phyloP scores from a whole-genome alignment of 768 basidiomycete genomes.

The Xerocomus potaroensis region DNA sequence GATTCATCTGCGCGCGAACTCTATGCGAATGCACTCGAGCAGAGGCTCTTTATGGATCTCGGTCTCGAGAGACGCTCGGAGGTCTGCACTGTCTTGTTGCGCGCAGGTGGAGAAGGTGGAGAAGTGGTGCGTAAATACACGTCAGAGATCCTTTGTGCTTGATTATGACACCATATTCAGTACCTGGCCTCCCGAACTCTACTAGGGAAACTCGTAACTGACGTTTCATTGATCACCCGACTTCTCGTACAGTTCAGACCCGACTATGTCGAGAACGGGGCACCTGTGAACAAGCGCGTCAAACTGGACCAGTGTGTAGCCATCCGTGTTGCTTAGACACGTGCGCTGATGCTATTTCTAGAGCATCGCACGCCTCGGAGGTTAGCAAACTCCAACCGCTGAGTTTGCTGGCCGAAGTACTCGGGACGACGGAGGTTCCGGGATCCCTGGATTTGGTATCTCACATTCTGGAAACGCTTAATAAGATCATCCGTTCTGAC shows the following conservation, averaged over 20 bases:
- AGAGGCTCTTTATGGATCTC: conserved; percentile 54
- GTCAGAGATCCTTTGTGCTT: neutral
- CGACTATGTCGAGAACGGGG: conserved; percentile 32
- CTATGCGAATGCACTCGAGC: conserved; percentile 44
- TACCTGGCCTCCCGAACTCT: conserved; percentile 45
- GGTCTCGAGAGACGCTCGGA: conserved; percentile 49
- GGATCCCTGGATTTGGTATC: conserved; percentile 71
- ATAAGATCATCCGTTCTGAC: conserved; percentile 55
- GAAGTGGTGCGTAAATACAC: conserved; percentile 41
- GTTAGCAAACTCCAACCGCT: conserved; percentile 45
- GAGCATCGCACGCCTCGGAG: conserved; percentile 23
- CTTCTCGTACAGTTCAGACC: conserved; percentile 52
- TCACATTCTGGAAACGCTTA: conserved; percentile 67
- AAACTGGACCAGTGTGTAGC: conserved; percentile 60
- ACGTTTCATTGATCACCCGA: conserved; percentile 49
- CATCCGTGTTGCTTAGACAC: neutral
- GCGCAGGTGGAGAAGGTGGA: conserved; percentile 43
- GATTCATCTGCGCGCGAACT: conserved; percentile 35
- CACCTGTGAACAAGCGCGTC: conserved; percentile 60
- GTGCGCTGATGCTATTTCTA: conserved; percentile 1
- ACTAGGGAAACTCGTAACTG: conserved; percentile 44
- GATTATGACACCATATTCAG: conserved; percentile 25
- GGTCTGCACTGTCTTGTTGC: conserved; percentile 54
- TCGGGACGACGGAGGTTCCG: conserved; percentile 59
- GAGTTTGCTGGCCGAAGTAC: conserved; percentile 61